Evolutionary conservation across 306 rosid species (phyloP).

Genomic region (Hylodesmum podocarpum): DNA sequence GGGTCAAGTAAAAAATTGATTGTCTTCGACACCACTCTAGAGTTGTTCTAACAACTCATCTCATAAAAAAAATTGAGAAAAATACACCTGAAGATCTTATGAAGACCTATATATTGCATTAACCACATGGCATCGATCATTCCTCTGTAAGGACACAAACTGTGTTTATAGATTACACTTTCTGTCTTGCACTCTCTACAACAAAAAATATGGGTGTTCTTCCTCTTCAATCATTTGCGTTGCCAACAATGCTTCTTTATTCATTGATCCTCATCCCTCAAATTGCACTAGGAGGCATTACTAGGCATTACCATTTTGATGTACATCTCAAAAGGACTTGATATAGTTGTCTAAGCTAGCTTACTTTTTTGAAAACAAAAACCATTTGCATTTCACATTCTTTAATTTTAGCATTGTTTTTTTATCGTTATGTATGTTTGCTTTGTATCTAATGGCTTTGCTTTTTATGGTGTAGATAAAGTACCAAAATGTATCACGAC

Average conservation of each 20-base stretch:
- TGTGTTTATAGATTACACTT: background rate
- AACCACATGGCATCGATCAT: slow-evolving; percentile 11
- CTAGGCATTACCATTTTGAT: slow-evolving; percentile 65
- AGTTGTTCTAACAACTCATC: slow-evolving; percentile 59
- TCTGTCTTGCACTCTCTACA: background rate
- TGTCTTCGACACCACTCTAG: slow-evolving; percentile 71
- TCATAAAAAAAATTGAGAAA: background rate
- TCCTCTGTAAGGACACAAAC: slow-evolving; percentile 28
- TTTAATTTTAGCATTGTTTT: too few relatives aligned
- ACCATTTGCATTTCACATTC: background rate
- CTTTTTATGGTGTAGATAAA: slow-evolving; percentile 38
- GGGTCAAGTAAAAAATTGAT: slow-evolving; percentile 34
- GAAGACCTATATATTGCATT: background rate
- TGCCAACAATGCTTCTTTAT: slow-evolving; percentile 23
- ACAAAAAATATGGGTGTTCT: slow-evolving; percentile 39
- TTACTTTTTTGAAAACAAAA: background rate
- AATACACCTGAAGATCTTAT: background rate
- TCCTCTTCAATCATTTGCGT: background rate
- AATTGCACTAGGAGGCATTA: slow-evolving; percentile 45
- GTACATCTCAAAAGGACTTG: slow-evolving; percentile 27
- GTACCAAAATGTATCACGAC: slow-evolving; percentile 49
- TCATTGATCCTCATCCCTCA: slow-evolving; percentile 31
- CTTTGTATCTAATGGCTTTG: background rate
- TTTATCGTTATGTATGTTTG: background rate
- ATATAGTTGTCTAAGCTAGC: background rate